Conservation (phyloP, 1,139 yeast genomes). For the Zygoascus meyerae region DNA sequence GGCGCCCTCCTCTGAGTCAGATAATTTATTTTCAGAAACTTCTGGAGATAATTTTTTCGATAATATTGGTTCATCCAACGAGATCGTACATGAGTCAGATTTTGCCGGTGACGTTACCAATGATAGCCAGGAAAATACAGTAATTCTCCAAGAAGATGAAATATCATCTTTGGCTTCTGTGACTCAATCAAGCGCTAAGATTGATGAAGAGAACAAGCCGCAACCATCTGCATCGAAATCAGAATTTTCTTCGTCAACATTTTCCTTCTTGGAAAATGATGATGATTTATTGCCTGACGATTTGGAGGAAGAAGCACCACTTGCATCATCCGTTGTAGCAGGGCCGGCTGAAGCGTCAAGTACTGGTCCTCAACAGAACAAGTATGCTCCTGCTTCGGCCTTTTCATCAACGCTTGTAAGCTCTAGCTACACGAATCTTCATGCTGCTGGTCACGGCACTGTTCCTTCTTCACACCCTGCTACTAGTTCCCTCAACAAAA, state of each 20-base stretch:
- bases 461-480: constrained; percentile 13
- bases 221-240: neutral
- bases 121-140: neutral
- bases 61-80: neutral
- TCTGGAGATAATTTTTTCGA: constrained; percentile 10
- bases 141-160: neutral
- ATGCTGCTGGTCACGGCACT: constrained; percentile 25
- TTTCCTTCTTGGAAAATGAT: constrained; percentile 44
- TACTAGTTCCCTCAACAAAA: constrained; percentile 15
- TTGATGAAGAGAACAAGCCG: neutral
- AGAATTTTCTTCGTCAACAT: constrained; percentile 14
- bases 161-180: neutral
- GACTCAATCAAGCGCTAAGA: neutral
- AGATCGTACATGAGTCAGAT: neutral
- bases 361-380: constrained; percentile 4
- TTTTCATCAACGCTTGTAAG: neutral
- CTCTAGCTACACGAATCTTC: constrained; percentile 3
- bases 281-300: constrained; percentile 34
- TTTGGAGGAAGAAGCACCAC: constrained; percentile 11
- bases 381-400: neutral
- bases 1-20: neutral
- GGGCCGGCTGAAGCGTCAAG: constrained; percentile 2
- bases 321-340: constrained; percentile 9
- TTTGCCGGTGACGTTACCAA: neutral
- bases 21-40: neutral